Base-by-base conservation (phyloP, 352 stramenopile species). In the Globisporangium spiculum region DNA sequence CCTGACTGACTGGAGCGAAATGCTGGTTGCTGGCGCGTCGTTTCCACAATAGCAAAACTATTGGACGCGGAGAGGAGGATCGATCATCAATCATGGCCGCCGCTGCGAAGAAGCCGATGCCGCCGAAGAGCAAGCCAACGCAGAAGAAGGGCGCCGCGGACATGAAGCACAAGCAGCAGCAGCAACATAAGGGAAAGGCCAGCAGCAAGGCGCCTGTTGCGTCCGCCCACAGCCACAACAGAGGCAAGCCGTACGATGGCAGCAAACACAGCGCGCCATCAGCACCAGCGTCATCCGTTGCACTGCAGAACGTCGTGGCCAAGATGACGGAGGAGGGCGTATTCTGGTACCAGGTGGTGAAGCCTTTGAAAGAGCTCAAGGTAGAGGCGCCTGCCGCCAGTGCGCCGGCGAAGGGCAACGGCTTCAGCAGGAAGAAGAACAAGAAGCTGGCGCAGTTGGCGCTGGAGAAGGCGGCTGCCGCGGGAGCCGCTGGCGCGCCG, bases 341-440 rank as follows among this genome's bases (percentile, higher is more conserved):
- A 22, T 67, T 67, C 18, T 88, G 80, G 80, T 84, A 76, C 67
- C 59, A 83, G 1, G 67, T 52, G 4, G 22, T 60, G 4, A 68
- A 67, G 44, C 61, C 67, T n/a, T 41, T 72, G 10, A 72, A 72
- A 16, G 36, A 56, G 8, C n/a, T 72, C 30, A 59, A 64, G 30
- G 7, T 24, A 8, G 32, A 55, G n/a, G 62, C 50, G 53, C 38
- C 27, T 6, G 26, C 16, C n/a, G 26, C 27, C 9, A 50, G 8
- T 14, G 46, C 10, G 14, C 52, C 34, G 4, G 9, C 53, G 7
- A 54, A 50, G 41, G 55, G 63, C 32, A 67, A 50, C 30, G 44
- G 52, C 41, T 68, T 60, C 34, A 68, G 67, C 41, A n/a, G 53
- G 7, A 66, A 63, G 36, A 72, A 67, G 60, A 72, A 68, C 60